These are phyloP conservation scores for Nakaseomyces sp. DNA, from an alignment of 1,139 yeast species.

Conservation along the genomic window DNA sequence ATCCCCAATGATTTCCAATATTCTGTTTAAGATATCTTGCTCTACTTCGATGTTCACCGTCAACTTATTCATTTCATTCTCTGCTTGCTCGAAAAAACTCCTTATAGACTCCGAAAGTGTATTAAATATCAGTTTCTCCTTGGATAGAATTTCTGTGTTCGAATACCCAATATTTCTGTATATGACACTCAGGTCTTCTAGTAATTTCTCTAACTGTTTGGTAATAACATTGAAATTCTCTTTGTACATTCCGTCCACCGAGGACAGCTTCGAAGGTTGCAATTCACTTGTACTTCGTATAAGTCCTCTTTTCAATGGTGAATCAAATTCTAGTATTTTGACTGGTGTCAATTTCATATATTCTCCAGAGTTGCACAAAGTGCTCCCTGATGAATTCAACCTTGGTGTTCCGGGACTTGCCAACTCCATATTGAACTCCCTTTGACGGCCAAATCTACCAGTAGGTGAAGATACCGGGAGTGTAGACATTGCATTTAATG, in stretches of 20 bases:
- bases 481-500: constrained; percentile 3
- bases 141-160: constrained; percentile 30
- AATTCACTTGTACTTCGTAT: not conserved
- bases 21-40: constrained; percentile 26
- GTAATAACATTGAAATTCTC: constrained; percentile 32
- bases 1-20: constrained; percentile 31
- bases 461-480: constrained; percentile 6
- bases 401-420: constrained; percentile 4
- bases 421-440: not conserved
- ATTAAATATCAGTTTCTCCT: constrained; percentile 32
- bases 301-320: constrained; percentile 13
- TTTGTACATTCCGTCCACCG: constrained; percentile 14
- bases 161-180: constrained; percentile 36
- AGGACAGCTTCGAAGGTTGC: constrained; percentile 4
- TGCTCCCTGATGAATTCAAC: constrained; percentile 2
- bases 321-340: constrained; percentile 17
- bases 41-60: constrained; percentile 27
- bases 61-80: constrained; percentile 28
- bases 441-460: not conserved
- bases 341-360: constrained; percentile 22
- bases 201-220: constrained; percentile 28
- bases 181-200: constrained; percentile 31
- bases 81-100: constrained; percentile 32
- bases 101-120: constrained; percentile 32
- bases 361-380: constrained; percentile 2